Evolutionary conservation across 1,284 basidiomycete species (phyloP).

Genomic region (Exobasidium rhododendri): DNA sequence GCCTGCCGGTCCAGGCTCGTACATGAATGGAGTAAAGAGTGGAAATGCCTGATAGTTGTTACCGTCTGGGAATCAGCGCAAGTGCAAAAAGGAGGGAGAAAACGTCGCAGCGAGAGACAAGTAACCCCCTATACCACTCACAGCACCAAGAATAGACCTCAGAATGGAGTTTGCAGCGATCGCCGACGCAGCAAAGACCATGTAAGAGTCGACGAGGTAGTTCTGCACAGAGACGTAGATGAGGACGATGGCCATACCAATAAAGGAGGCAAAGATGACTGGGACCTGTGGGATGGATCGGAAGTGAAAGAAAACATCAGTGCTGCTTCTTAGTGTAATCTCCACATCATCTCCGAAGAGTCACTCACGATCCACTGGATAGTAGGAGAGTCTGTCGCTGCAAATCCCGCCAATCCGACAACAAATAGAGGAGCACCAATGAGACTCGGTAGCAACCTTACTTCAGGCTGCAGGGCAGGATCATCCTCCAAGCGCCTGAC

Average conservation of each 20-base stretch:
- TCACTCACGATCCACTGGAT: conserved; percentile 4
- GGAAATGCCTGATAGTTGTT: too few relatives aligned
- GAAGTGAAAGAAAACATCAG: too few relatives aligned
- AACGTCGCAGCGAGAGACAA: too few relatives aligned
- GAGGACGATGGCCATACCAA: not conserved
- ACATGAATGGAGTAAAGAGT: not conserved
- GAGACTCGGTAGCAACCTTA: not conserved
- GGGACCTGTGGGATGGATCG: too few relatives aligned
- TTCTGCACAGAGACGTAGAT: not conserved
- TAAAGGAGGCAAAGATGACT: not conserved
- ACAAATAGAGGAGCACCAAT: not conserved
- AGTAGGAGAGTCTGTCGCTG: not conserved
- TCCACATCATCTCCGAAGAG: too few relatives aligned
- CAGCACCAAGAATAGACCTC: not conserved
- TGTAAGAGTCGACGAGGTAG: not conserved
- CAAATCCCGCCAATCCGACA: not conserved
- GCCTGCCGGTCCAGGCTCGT: not conserved
- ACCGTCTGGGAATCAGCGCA: too few relatives aligned
- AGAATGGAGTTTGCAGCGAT: not conserved
- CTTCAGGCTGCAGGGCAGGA: not conserved
- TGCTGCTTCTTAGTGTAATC: too few relatives aligned
- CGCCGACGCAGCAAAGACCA: not conserved
- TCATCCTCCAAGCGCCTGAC: too few relatives aligned
- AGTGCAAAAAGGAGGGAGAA: too few relatives aligned
- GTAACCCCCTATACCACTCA: too few relatives aligned